Conservation (phyloP, 108 stramenopile species). For the Schizochytrium sp. region DNA sequence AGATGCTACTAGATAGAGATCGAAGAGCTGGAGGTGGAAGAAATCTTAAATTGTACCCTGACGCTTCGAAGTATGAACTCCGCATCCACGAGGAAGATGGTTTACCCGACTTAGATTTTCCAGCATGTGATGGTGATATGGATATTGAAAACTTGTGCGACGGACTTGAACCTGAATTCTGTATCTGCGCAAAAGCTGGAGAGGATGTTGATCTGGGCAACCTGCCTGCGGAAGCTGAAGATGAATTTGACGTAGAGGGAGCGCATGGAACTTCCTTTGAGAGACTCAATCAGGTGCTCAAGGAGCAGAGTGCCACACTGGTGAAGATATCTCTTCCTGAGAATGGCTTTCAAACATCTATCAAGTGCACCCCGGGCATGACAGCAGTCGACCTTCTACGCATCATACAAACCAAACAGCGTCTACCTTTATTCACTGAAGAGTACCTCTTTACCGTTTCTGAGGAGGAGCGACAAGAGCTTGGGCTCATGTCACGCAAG, state of each 20-base stretch:
- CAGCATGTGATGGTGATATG: constrained; percentile 63
- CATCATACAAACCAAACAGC: not conserved
- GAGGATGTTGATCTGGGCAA: constrained; percentile 1
- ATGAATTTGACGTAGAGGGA: not conserved
- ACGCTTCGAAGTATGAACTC: constrained; percentile 62
- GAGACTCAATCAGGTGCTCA: not conserved
- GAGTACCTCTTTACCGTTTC: not conserved
- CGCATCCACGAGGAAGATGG: constrained; percentile 67
- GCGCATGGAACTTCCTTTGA: not conserved
- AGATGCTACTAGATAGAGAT: not conserved
- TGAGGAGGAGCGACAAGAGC: not conserved
- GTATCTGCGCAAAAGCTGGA: constrained; percentile 1
- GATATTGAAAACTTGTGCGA: constrained; percentile 8
- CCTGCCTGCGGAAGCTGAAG: not conserved
- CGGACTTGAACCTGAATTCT: constrained; percentile 26
- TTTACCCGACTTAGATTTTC: constrained; percentile 66
- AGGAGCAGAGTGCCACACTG: not conserved
- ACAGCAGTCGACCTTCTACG: constrained; percentile 36
- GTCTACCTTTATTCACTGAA: not conserved
- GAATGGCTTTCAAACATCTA: constrained; percentile 26
- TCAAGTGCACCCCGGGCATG: not conserved
- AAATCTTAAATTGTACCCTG: not conserved
- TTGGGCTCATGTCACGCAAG: not conserved
- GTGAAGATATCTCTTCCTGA: constrained; percentile 21
- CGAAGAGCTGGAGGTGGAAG: not conserved